A percentile compares a stretch with the other conserved stretches of the same genome.
phyloP scores from a whole-genome alignment of 2,329 filamentous ascomycete genomes.

The Zalaria obscura region DNA sequence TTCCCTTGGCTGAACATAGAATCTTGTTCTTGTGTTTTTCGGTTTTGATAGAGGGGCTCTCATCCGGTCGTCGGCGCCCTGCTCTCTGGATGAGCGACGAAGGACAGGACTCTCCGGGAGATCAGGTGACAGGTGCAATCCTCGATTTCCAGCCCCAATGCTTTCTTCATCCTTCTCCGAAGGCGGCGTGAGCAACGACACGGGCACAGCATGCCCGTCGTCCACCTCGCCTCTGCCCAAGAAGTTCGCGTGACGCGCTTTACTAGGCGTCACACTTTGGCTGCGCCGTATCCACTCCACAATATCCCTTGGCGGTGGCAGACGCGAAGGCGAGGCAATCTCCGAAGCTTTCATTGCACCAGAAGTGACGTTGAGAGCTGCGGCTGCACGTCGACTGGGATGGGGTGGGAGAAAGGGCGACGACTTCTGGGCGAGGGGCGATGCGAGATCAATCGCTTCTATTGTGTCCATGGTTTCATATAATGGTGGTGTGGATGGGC shows the following conservation, averaged over 20 bases:
- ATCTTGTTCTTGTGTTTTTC: neutral
- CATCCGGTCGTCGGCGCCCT: too few species aligned
- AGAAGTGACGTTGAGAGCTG: neutral
- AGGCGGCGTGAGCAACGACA: neutral
- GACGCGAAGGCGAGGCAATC: neutral
- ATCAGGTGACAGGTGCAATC: too few species aligned
- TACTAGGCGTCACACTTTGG: neutral
- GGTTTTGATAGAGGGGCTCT: too few species aligned
- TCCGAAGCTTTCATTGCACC: conserved; percentile 1
- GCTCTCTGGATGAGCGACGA: too few species aligned
- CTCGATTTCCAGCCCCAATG: conserved; percentile 1
- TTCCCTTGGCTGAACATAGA: conserved; percentile 15
- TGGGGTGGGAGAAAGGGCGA: neutral
- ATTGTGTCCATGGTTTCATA: neutral
- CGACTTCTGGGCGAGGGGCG: conserved; percentile 1
- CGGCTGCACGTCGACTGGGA: neutral
- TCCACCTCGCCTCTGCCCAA: neutral
- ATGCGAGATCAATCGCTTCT: conserved; percentile 10
- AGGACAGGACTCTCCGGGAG: too few species aligned
- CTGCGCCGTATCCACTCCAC: neutral
- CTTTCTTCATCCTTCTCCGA: neutral
- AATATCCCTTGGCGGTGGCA: neutral
- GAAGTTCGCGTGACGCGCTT: neutral
- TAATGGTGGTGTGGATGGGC: conserved; percentile 1
- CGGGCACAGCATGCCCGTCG: neutral